phyloP scores from a whole-genome alignment of 2,329 filamentous ascomycete species.

The Keithomyces neogunnii region DNA sequence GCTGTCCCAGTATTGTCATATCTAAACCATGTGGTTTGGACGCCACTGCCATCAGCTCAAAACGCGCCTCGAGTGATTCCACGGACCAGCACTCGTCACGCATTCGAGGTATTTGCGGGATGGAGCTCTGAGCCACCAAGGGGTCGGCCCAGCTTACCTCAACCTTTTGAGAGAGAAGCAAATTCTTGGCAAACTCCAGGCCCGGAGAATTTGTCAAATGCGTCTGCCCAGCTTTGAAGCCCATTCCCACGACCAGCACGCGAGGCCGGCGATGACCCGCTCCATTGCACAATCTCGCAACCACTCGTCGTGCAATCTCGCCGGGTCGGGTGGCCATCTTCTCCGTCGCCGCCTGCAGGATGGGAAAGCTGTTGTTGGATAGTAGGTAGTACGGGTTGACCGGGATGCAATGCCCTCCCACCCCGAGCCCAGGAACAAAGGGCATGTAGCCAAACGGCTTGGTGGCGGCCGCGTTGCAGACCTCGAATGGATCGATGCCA shows the following conservation, averaged over 20 bases:
- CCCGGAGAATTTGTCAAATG: conserved; percentile 39
- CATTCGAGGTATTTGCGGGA: conserved; percentile 31
- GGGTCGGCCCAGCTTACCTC: conserved; percentile 37
- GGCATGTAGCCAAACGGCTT: conserved; percentile 47
- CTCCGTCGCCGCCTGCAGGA: conserved; percentile 34
- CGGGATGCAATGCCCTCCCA: conserved; percentile 49
- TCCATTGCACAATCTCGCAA: conserved; percentile 20
- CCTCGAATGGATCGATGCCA: conserved; percentile 41
- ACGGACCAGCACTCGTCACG: conserved; percentile 29
- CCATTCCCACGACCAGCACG: conserved; percentile 37
- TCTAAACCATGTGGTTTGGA: conserved; percentile 34
- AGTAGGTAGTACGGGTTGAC: conserved; percentile 47
- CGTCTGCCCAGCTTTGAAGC: conserved; percentile 42
- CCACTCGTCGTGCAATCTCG: conserved; percentile 26
- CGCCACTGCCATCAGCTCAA: conserved; percentile 35
- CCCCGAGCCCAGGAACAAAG: conserved; percentile 37
- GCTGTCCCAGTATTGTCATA: conserved; percentile 25
- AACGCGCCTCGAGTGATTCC: conserved; percentile 24
- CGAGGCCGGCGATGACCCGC: conserved; percentile 12
- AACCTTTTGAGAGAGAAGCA: conserved; percentile 26
- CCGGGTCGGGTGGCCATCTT: conserved; percentile 34
- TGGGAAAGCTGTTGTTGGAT: conserved; percentile 36
- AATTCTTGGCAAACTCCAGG: conserved; percentile 29
- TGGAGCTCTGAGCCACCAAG: conserved; percentile 30
- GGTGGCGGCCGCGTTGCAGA: conserved; percentile 37